phyloP scores from a whole-genome alignment of 1,284 basidiomycete species.

The Marasmius sp. region DNA sequence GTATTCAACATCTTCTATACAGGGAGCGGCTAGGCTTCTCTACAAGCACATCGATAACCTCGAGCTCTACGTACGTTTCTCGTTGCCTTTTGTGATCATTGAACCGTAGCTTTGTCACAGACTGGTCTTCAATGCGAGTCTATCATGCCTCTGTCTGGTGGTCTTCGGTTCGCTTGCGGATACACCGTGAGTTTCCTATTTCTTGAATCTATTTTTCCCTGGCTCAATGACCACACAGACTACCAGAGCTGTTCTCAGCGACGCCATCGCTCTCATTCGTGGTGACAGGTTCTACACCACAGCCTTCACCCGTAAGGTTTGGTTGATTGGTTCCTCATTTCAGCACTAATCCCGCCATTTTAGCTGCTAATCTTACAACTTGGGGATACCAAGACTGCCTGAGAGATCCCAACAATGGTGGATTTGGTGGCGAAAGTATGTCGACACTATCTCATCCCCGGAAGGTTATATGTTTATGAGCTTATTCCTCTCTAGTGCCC shows the following conservation, averaged over 20 bases:
- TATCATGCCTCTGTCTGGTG: slow-evolving; percentile 47
- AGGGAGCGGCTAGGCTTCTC: slow-evolving; percentile 44
- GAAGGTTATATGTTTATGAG: not conserved
- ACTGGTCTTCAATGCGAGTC: slow-evolving; percentile 53
- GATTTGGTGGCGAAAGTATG: slow-evolving; percentile 32
- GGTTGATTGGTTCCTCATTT: not conserved
- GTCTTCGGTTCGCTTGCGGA: slow-evolving; percentile 49
- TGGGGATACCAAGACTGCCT: slow-evolving; percentile 48
- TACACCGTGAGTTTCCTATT: slow-evolving; percentile 40
- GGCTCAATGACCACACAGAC: slow-evolving; percentile 21
- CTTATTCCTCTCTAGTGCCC: slow-evolving; percentile 29
- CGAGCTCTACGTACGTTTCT: slow-evolving; percentile 44
- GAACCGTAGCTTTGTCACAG: slow-evolving; percentile 22
- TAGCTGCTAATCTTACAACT: slow-evolving; percentile 46
- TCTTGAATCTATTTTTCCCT: not conserved
- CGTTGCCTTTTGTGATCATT: not conserved
- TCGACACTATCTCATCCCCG: not conserved
- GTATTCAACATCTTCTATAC: not conserved
- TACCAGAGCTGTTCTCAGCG: slow-evolving; percentile 43
- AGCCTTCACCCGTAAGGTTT: slow-evolving; percentile 44
- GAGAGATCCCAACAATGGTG: slow-evolving; percentile 38
- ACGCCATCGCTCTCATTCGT: slow-evolving; percentile 54
- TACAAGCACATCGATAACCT: slow-evolving; percentile 55
- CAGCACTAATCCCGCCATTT: not conserved
- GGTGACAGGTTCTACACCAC: slow-evolving; percentile 50